phyloP scores from a whole-genome alignment of 805 yeast species.

The Priceomyces fermenticarens region DNA sequence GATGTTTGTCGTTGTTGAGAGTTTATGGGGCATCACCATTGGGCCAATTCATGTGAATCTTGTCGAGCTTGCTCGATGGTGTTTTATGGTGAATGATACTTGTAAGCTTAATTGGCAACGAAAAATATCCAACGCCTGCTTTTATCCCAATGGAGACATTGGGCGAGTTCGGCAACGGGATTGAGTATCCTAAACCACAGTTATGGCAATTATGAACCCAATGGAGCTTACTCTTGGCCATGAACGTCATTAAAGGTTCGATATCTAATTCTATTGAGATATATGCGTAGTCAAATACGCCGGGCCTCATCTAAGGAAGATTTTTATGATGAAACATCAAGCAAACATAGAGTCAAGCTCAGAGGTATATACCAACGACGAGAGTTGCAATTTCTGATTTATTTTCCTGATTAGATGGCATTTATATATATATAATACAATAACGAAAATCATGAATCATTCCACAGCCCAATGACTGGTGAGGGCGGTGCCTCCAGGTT shows the following conservation, averaged over 20 bases:
- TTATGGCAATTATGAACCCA: conserved; percentile 78
- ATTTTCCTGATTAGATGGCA: background rate
- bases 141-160: background rate
- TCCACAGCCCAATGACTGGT: conserved; percentile 39
- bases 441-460: conserved; percentile 1
- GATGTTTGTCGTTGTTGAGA: background rate
- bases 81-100: background rate
- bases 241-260: conserved; percentile 46
- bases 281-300: conserved; percentile 66
- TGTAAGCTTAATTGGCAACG: no score
- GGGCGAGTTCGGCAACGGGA: conserved; percentile 58
- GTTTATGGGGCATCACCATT: background rate
- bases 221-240: conserved; percentile 84
- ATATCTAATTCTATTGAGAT: conserved; percentile 20
- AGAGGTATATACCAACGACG: conserved; percentile 59
- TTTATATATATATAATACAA: conserved; percentile 3
- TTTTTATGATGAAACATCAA: conserved; percentile 68
- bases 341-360: conserved; percentile 93
- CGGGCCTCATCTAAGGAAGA: conserved; percentile 35
- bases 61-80: conserved; percentile 8
- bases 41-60: conserved; percentile 18
- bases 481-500: conserved; percentile 30
- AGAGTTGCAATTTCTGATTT: conserved; percentile 58
- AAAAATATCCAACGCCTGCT: no score
- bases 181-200: conserved; percentile 62